Conservation (phyloP, 805 yeast genomes). For the Lachancea quebecensis region DNA sequence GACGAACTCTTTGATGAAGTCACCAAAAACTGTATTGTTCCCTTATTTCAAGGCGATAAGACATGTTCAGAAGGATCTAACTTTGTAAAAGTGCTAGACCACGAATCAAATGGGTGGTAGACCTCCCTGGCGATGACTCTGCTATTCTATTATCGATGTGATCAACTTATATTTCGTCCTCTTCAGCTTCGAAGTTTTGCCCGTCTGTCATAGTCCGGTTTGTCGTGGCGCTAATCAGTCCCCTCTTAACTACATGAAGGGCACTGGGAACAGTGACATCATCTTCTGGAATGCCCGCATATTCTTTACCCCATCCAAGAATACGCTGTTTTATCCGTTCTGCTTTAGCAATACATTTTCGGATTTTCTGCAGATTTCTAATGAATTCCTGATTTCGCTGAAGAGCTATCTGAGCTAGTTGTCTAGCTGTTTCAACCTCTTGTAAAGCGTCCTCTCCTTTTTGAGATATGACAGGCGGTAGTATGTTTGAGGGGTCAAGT, state of each 20-base stretch:
- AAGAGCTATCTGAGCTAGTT: conserved; percentile 66
- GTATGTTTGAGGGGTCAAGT: conserved; percentile 23
- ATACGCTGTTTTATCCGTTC: conserved; percentile 66
- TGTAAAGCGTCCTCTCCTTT: conserved; percentile 40
- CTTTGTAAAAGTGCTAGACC: conserved; percentile 37
- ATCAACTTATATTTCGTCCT: neutral
- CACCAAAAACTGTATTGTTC: conserved; percentile 42
- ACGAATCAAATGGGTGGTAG: conserved; percentile 33
- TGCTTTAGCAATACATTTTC: conserved; percentile 73
- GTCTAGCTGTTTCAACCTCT: conserved; percentile 63
- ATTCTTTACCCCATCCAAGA: conserved; percentile 79
- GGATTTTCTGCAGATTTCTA: conserved; percentile 62
- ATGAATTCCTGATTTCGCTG: conserved; percentile 85
- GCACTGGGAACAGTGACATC: conserved; percentile 35
- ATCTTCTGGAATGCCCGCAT: conserved; percentile 56
- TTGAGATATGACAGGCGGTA: conserved; percentile 12
- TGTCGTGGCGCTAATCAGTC: conserved; percentile 32
- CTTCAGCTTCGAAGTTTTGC: conserved; percentile 19
- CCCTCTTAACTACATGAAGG: conserved; percentile 31
- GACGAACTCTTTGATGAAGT: conserved; percentile 57
- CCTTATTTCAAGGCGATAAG: conserved; percentile 33
- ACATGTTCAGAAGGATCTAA: conserved; percentile 12
- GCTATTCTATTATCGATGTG: conserved; percentile 9
- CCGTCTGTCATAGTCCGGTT: conserved; percentile 31
- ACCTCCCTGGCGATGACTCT: neutral